Conservation (phyloP, 2,329 filamentous ascomycete species). For the Diaporthe australafricana region DNA sequence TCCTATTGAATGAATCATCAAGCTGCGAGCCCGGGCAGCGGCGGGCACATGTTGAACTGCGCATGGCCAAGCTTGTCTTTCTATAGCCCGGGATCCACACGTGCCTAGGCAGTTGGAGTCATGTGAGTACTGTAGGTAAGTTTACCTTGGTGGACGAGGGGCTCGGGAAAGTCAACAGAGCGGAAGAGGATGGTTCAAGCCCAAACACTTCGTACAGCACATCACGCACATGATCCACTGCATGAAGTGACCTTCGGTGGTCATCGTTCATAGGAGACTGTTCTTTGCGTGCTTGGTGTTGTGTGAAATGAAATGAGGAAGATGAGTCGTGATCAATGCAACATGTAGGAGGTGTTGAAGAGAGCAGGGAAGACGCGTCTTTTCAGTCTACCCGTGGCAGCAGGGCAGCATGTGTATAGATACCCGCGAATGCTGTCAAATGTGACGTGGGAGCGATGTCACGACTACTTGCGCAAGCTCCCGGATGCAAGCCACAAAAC, state of each 20-base stretch:
- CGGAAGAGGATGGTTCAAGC: background rate
- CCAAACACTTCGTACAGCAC: background rate
- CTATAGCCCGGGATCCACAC: background rate
- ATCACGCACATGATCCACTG: background rate
- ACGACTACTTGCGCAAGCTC: background rate
- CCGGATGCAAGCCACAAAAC: background rate
- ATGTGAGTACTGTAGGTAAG: background rate
- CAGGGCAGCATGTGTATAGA: background rate
- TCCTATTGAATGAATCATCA: background rate
- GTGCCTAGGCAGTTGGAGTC: no score
- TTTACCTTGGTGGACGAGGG: background rate
- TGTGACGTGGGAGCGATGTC: background rate
- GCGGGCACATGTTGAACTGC: background rate
- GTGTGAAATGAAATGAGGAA: slow-evolving; percentile 11
- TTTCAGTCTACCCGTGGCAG: background rate
- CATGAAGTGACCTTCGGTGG: slow-evolving; percentile 2
- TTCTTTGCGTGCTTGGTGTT: background rate
- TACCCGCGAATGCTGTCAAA: background rate
- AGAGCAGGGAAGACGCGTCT: slow-evolving; percentile 16
- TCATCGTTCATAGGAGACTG: background rate
- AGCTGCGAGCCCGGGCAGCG: background rate
- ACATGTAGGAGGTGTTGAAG: background rate
- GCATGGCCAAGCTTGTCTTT: background rate
- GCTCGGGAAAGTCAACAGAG: background rate
- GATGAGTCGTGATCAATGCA: slow-evolving; percentile 24